A percentile compares a stretch with the other conserved stretches of the same genome.
Evolutionary conservation across 2,329 filamentous ascomycete species (phyloP).

Genomic region (Capronia americana): DNA sequence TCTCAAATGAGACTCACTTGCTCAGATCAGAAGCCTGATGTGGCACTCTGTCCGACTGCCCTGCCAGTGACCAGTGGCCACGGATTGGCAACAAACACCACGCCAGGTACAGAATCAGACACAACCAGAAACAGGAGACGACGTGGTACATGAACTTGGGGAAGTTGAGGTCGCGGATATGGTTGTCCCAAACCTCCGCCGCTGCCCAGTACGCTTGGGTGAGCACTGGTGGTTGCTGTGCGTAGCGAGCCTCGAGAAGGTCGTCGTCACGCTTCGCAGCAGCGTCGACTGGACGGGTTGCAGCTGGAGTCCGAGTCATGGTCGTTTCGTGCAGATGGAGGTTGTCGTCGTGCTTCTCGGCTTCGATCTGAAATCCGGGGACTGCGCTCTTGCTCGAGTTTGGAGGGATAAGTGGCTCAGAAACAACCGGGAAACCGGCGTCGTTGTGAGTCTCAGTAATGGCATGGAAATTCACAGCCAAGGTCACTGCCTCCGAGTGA

Average conservation of each 20-base stretch:
- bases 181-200: conserved; percentile 22
- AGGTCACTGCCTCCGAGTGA: background rate
- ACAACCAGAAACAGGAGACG: conserved; percentile 24
- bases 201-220: conserved; percentile 10
- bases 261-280: conserved; percentile 3
- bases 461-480: background rate
- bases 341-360: background rate
- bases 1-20: conserved; percentile 24
- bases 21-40: conserved; percentile 20
- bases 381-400: background rate
- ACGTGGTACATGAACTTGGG: conserved; percentile 29
- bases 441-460: background rate
- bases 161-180: conserved; percentile 27
- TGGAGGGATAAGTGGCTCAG: background rate
- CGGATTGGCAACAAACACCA: conserved; percentile 30
- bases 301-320: background rate
- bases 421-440: background rate
- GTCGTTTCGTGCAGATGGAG: background rate
- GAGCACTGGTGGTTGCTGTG: background rate
- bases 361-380: background rate
- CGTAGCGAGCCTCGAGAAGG: background rate
- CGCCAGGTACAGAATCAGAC: conserved; percentile 26
- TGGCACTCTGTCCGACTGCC: conserved; percentile 25
- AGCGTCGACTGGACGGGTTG: background rate
- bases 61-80: conserved; percentile 18